Evolutionary conservation across 1,284 basidiomycete species (phyloP).

Genomic region (Trichosporon ovoides): DNA sequence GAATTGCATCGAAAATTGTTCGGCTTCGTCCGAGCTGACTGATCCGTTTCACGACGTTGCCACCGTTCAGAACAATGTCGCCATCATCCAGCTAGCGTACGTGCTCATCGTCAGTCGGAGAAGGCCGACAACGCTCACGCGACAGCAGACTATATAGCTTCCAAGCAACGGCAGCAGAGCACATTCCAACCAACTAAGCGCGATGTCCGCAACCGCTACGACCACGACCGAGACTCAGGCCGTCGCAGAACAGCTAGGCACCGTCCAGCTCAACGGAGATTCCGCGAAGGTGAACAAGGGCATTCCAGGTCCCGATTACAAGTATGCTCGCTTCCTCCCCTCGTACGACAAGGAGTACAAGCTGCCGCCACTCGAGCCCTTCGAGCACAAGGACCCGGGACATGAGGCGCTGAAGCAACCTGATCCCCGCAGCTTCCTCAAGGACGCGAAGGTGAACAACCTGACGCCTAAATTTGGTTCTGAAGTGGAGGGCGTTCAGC

Average conservation of each 20-base stretch:
- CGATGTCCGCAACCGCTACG: not conserved
- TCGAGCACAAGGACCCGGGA: conserved; percentile 69
- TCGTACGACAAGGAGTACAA: not conserved
- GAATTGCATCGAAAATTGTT: no score
- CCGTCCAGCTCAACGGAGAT: not conserved
- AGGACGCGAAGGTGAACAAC: conserved; percentile 50
- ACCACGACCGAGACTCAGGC: not conserved
- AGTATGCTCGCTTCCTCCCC: conserved; percentile 10
- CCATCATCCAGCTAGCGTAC: no score
- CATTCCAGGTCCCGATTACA: conserved; percentile 11
- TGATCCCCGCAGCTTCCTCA: conserved; percentile 63
- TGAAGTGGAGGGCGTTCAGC: conserved; percentile 67
- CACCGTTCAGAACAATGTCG: no score
- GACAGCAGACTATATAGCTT: not conserved
- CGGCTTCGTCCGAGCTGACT: no score
- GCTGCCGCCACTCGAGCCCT: conserved; percentile 59
- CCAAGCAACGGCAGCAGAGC: not conserved
- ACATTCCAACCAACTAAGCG: not conserved
- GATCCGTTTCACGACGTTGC: no score
- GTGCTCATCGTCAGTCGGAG: not conserved
- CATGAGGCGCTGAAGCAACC: conserved; percentile 59
- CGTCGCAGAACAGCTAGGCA: no score
- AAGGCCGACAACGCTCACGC: not conserved
- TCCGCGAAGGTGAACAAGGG: not conserved
- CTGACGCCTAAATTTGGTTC: conserved; percentile 70